These are phyloP conservation scores for Tillandsia leiboldiana DNA, from an alignment of 176 grass and related monocot genomes.

Conservation along the genomic window DNA sequence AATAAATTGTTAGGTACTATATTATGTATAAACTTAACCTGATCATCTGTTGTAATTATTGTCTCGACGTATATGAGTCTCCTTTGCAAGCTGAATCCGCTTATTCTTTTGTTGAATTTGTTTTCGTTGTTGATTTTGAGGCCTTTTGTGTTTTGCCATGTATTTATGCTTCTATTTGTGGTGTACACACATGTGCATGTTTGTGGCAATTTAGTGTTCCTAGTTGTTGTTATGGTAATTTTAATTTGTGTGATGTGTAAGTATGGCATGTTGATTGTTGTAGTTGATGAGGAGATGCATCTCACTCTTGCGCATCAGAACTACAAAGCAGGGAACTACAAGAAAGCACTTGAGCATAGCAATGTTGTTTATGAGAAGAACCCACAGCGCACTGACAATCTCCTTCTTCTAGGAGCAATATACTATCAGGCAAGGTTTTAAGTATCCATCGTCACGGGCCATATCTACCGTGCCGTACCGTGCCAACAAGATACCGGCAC, in stretches of 20 bases:
- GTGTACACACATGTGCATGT: not conserved
- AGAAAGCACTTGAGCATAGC: conserved; percentile 58
- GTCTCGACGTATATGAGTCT: too few relatives aligned
- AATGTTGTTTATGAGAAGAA: conserved; percentile 55
- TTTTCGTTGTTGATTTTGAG: too few relatives aligned
- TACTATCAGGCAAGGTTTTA: conserved; percentile 96
- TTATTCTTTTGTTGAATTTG: too few relatives aligned
- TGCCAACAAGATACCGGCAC: too few relatives aligned
- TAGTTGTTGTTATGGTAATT: not conserved
- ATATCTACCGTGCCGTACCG: too few relatives aligned
- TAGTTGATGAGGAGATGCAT: conserved; percentile 52
- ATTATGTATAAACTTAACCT: too few relatives aligned
- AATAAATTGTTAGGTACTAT: too few relatives aligned
- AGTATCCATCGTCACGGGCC: too few relatives aligned
- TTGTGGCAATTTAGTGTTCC: not conserved
- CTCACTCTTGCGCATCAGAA: conserved; percentile 69
- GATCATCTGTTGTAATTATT: too few relatives aligned
- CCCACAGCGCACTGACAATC: conserved; percentile 61
- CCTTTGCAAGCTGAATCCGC: too few relatives aligned
- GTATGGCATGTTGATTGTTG: conserved; percentile 15
- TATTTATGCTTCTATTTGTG: too few relatives aligned
- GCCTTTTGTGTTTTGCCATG: too few relatives aligned
- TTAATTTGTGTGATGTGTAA: not conserved
- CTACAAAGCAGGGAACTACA: conserved; percentile 70
- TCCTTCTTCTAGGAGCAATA: conserved; percentile 73